These are phyloP conservation scores for Liquidambar formosana DNA, from an alignment of 164 flowering plant genomes.

Conservation along the genomic window DNA sequence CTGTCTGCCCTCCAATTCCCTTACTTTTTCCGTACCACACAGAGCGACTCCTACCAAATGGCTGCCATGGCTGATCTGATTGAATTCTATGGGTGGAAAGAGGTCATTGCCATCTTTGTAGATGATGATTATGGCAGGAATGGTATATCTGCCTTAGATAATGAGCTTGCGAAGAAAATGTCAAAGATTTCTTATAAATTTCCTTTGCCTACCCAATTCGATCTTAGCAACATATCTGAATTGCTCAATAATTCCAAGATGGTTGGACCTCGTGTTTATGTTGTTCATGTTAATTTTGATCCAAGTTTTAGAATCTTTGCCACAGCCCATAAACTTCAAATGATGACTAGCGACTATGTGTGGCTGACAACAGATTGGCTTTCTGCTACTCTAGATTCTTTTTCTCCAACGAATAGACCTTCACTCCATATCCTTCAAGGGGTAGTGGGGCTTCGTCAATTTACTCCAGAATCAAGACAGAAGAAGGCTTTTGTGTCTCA, in stretches of 20 bases:
- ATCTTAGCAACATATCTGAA: constrained; percentile 25
- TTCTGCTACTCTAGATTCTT: constrained; percentile 59
- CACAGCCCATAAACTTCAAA: constrained; percentile 51
- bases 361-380: constrained; percentile 93
- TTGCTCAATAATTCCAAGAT: constrained; percentile 39
- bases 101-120: constrained; percentile 55
- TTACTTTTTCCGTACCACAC: constrained; percentile 60
- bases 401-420: constrained; percentile 18
- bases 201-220: constrained; percentile 34
- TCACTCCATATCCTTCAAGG: constrained; percentile 43
- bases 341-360: constrained; percentile 61
- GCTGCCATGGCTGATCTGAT: constrained; percentile 70
- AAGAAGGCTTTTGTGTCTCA: constrained; percentile 41
- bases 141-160: constrained; percentile 57
- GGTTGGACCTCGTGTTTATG: constrained; percentile 66
- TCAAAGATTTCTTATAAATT: constrained; percentile 44
- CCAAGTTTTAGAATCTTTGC: constrained; percentile 48
- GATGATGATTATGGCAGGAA: constrained; percentile 82
- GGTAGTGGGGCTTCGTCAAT: constrained; percentile 60
- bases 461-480: constrained; percentile 44
- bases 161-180: constrained; percentile 47
- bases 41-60: constrained; percentile 73
- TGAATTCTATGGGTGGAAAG: constrained; percentile 58
- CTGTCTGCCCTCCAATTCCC: constrained; percentile 80
- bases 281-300: constrained; percentile 68